phyloP scores from a whole-genome alignment of 2,329 filamentous ascomycete genomes.

The Ceratocystis eucalypticola region DNA sequence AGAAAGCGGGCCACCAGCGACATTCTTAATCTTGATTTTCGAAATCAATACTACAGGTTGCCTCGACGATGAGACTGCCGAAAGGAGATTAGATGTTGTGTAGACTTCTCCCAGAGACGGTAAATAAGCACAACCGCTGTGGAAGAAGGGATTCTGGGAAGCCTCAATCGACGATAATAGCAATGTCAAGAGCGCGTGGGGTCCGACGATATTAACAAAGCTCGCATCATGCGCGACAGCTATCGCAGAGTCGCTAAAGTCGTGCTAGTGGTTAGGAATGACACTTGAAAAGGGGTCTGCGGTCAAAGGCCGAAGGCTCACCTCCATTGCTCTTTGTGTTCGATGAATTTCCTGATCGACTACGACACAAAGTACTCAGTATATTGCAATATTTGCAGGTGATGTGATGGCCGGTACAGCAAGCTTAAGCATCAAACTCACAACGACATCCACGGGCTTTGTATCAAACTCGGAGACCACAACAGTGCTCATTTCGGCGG shows the following conservation, averaged over 20 bases:
- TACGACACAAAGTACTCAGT: background rate
- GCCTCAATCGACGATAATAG: conserved; percentile 30
- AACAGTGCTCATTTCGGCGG: background rate
- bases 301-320: background rate
- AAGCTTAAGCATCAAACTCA: conserved; percentile 3
- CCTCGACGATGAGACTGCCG: conserved; percentile 27
- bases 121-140: conserved; percentile 33
- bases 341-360: background rate
- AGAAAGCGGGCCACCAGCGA: conserved; percentile 20
- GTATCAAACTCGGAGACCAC: background rate
- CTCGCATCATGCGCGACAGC: conserved; percentile 29
- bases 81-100: conserved; percentile 33
- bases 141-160: conserved; percentile 34
- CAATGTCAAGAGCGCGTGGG: conserved; percentile 28
- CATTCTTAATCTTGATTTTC: conserved; percentile 25
- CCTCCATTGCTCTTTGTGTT: background rate
- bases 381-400: background rate
- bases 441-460: background rate
- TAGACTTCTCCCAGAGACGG: conserved; percentile 31
- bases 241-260: conserved; percentile 21
- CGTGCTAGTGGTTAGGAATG: background rate
- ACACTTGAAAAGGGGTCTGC: background rate
- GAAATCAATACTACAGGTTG: conserved; percentile 35
- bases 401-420: background rate
- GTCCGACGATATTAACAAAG: conserved; percentile 28